phyloP scores from a whole-genome alignment of 2,329 filamentous ascomycete species.

The Phaeosphaeria sp. region DNA sequence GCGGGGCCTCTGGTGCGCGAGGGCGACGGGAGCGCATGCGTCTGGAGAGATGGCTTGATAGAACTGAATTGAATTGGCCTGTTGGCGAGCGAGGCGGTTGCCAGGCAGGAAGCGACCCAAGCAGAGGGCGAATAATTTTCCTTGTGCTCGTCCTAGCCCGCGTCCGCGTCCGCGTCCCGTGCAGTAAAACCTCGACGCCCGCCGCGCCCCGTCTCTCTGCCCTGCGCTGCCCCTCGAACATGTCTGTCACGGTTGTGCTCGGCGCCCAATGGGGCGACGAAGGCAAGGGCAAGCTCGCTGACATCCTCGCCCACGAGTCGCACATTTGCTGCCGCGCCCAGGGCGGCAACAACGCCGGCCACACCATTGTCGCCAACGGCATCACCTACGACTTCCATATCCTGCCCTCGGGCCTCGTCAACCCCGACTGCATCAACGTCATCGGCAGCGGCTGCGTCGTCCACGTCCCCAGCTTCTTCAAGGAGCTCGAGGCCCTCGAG shows the following conservation, averaged over 20 bases:
- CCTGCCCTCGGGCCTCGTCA: conserved; percentile 70
- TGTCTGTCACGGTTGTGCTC: conserved; percentile 64
- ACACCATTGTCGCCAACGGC: conserved; percentile 53
- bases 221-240: conserved; percentile 23
- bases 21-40: not conserved
- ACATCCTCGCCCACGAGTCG: conserved; percentile 60
- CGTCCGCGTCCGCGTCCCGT: conserved; percentile 9
- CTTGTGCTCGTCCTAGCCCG: not conserved
- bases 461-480: conserved; percentile 71
- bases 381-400: conserved; percentile 55
- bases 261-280: conserved; percentile 68
- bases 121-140: not conserved
- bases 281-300: conserved; percentile 66
- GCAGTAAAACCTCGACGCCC: conserved; percentile 25
- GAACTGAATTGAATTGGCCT: too few species aligned
- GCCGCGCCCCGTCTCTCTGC: conserved; percentile 22
- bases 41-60: conserved; percentile 1
- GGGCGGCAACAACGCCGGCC: conserved; percentile 66
- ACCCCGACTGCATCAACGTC: conserved; percentile 73
- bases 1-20: not conserved
- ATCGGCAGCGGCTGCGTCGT: conserved; percentile 72
- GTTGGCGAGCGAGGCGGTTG: not conserved
- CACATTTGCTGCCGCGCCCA: conserved; percentile 65
- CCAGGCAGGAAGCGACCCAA: not conserved
- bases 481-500: conserved; percentile 67